Evolutionary conservation across 148 eudicot genomes (phyloP).

Genomic region (Dysphania ambrosioides): DNA sequence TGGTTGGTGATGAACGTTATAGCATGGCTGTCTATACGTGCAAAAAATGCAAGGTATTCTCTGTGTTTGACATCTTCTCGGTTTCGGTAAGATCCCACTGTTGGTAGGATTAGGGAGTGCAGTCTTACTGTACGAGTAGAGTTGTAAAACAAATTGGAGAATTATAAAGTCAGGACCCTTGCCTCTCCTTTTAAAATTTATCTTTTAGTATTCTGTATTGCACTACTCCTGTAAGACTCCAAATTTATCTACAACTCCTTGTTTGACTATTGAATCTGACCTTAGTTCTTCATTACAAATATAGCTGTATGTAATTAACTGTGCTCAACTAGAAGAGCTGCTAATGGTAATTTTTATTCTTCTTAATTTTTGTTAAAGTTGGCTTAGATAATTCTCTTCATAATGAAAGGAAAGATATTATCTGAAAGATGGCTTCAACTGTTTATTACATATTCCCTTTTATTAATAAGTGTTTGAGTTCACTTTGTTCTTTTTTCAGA

Average conservation of each 20-base stretch:
- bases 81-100: not conserved
- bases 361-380: not conserved
- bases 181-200: no score
- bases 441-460: not conserved
- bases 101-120: not conserved
- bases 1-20: conserved; percentile 76
- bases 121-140: not conserved
- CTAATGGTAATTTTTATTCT: not conserved
- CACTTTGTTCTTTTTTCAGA: conserved; percentile 41
- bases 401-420: not conserved
- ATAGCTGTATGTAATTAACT: not conserved
- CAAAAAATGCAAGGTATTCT: conserved; percentile 87
- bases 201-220: no score
- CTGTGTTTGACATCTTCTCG: not conserved
- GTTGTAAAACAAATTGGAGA: not conserved
- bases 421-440: not conserved
- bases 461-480: conserved; percentile 7
- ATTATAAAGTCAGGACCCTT: not conserved
- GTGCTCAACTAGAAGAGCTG: not conserved
- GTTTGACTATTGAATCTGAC: no score
- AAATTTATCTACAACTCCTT: no score
- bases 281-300: no score
- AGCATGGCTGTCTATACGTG: conserved; percentile 99
- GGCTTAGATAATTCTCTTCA: not conserved
- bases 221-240: no score